These are phyloP conservation scores for Saccharum officinarum DNA, from an alignment of 176 grass and related monocot genomes.

Conservation along the genomic window DNA sequence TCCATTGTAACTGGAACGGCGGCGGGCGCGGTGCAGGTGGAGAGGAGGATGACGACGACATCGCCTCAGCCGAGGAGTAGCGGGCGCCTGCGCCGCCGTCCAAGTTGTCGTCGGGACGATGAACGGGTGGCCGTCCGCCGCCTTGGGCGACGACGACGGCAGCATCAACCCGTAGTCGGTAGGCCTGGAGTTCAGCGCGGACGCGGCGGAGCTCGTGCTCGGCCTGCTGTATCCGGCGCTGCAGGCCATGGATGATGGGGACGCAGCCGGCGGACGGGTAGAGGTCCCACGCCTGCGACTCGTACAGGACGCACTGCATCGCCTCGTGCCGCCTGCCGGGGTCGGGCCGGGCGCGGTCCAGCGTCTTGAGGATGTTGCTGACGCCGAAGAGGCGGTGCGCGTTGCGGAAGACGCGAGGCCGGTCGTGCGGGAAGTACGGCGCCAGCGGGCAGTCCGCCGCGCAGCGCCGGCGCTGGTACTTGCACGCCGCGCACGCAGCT, in stretches of 20 bases:
- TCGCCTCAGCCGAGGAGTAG: no score
- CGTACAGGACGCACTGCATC: slow-evolving; percentile 25
- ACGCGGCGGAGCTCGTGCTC: not conserved
- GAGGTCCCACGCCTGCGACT: slow-evolving; percentile 28
- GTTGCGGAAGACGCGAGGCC: slow-evolving; percentile 15
- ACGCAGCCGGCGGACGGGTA: slow-evolving; percentile 29
- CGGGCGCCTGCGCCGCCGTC: no score
- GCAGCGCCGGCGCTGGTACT: slow-evolving; percentile 39
- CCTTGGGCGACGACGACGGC: no score
- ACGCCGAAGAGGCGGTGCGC: slow-evolving; percentile 46
- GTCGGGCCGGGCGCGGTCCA: not conserved
- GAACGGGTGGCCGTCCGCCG: no score
- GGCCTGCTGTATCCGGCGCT: not conserved
- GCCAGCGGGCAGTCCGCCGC: slow-evolving; percentile 29
- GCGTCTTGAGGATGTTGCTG: slow-evolving; percentile 43
- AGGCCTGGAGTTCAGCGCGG: not conserved
- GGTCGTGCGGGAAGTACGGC: slow-evolving; percentile 30
- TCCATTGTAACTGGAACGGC: no score
- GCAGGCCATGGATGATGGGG: not conserved
- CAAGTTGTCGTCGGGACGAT: no score
- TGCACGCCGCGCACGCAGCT: slow-evolving; percentile 30
- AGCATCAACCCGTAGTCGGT: not conserved
- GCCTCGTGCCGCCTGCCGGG: not conserved
- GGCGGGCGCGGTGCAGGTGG: no score
- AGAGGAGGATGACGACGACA: no score